phyloP scores from a whole-genome alignment of 192 early-diverging fungal genomes.

The Thoreauomyces humboldtii region DNA sequence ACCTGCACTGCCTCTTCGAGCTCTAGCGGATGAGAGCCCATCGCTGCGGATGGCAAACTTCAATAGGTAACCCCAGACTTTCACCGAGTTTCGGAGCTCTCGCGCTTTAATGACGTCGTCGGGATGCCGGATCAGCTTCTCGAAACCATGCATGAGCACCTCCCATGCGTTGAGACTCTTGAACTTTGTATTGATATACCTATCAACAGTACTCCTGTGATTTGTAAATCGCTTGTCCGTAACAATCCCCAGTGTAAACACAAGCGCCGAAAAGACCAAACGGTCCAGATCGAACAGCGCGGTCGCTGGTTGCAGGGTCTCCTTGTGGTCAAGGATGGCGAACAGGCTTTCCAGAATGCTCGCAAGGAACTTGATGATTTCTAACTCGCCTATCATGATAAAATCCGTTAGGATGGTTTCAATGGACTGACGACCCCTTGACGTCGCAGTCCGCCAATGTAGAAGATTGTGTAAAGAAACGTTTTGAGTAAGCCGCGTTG shows the following conservation, averaged over 20 bases:
- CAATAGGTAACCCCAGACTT: constrained; percentile 63
- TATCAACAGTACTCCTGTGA: constrained; percentile 55
- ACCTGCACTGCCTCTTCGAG: background rate
- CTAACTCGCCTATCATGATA: constrained; percentile 50
- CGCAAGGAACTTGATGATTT: constrained; percentile 68
- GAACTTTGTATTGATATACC: constrained; percentile 57
- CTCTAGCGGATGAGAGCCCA: constrained; percentile 1
- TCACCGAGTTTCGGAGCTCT: constrained; percentile 53
- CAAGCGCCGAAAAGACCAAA: constrained; percentile 48
- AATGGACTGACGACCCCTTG: constrained; percentile 29
- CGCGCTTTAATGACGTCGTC: constrained; percentile 34
- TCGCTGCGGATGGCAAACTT: constrained; percentile 54
- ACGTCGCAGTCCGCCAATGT: constrained; percentile 48
- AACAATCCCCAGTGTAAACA: constrained; percentile 58
- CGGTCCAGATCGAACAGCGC: constrained; percentile 28
- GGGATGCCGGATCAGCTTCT: constrained; percentile 42
- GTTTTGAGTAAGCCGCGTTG: constrained; percentile 66
- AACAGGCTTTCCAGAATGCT: constrained; percentile 65
- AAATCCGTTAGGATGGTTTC: constrained; percentile 34
- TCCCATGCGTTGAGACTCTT: constrained; percentile 36
- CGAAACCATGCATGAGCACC: constrained; percentile 31
- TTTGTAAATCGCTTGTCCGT: constrained; percentile 60
- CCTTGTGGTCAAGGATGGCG: constrained; percentile 50
- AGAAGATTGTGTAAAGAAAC: constrained; percentile 60
- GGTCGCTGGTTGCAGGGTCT: constrained; percentile 2